phyloP scores from a whole-genome alignment of 768 basidiomycete species.

The Amanita rimosa region DNA sequence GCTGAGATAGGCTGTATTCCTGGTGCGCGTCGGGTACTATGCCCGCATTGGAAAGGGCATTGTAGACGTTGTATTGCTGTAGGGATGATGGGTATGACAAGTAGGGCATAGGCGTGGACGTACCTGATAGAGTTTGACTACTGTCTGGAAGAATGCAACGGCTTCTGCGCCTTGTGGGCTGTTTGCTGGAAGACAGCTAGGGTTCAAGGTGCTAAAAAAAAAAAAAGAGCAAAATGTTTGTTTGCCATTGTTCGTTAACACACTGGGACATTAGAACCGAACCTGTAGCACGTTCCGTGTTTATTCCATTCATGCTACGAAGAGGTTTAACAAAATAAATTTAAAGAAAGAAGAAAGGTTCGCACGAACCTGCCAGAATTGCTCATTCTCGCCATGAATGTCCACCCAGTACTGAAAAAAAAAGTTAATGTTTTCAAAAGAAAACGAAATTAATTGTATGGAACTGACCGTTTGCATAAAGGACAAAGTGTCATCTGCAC shows the following conservation, averaged over 20 bases:
- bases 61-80: conserved; percentile 2
- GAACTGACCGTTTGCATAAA: conserved; percentile 31
- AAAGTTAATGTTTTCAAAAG: too few relatives aligned
- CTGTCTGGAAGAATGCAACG: conserved; percentile 42
- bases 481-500: conserved; percentile 36
- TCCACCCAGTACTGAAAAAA: conserved; percentile 44
- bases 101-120: not conserved
- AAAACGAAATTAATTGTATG: too few relatives aligned
- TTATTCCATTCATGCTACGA: conserved; percentile 47
- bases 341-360: not conserved
- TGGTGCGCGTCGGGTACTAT: not conserved
- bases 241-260: not conserved
- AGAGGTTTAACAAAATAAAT: conserved; percentile 1
- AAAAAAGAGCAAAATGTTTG: conserved; percentile 3
- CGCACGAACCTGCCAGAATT: conserved; percentile 47
- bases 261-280: not conserved
- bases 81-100: not conserved
- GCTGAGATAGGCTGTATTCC: not conserved
- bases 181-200: conserved; percentile 39
- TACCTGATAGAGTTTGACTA: conserved; percentile 10
- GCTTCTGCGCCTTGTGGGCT: conserved; percentile 47
- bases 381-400: conserved; percentile 35
- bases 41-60: not conserved
- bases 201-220: conserved; percentile 33
- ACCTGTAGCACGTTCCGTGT: conserved; percentile 42